Base-by-base conservation (phyloP, 176 grass and related monocot genomes). In the Rhynchospora pubera region DNA sequence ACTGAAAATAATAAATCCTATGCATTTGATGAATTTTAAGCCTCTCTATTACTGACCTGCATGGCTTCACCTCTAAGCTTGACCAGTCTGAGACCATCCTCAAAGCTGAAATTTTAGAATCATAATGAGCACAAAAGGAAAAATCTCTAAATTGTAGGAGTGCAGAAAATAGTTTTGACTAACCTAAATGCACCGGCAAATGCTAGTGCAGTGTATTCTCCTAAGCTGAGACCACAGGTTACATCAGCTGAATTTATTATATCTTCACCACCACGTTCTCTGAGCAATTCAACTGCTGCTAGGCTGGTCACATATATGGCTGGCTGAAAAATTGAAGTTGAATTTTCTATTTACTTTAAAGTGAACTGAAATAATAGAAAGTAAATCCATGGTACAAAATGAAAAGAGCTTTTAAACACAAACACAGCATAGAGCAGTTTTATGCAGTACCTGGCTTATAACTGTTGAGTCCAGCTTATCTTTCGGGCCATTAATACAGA, bases 51-150 rank as follows among this genome's bases (percentile, higher is more conserved):
- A 83, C 66, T 68, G 81, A 99, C 96, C 89, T 99, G 96, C 92
- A 95, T 99, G 66, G 96, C 96, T 89, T 99, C 96, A 77, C 96
- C 96, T 91, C 92, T 93, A 74, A 99, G 85, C 76, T 99, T 99
- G 79, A 99, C 96, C 85, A 99, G 92, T 87, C 95, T 99, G 74
- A 99, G 91, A 75, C 96, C 96, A 87, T 99, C 96, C 82, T 99
- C 92, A 90, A 99, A 99, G 83, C 96, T 99, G 77, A 62, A 83
- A 9, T 26, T 83, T 44, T 59, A 58, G 84, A 83, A 44, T 85
- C 47, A 79, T 26, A 13, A 70, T 90, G 82, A 75, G 89, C 57
- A 61, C 15, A 56, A 43, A 76, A 75, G 23, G 10, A 9, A 55
- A 53, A 75, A 8, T 1, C 6, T 73, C 1, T 6, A 55, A 76